A percentile compares a stretch with the other conserved stretches of the same genome.
Conservation (phyloP, 495 filamentous ascomycete species). For the Penicillium samsonianum region DNA sequence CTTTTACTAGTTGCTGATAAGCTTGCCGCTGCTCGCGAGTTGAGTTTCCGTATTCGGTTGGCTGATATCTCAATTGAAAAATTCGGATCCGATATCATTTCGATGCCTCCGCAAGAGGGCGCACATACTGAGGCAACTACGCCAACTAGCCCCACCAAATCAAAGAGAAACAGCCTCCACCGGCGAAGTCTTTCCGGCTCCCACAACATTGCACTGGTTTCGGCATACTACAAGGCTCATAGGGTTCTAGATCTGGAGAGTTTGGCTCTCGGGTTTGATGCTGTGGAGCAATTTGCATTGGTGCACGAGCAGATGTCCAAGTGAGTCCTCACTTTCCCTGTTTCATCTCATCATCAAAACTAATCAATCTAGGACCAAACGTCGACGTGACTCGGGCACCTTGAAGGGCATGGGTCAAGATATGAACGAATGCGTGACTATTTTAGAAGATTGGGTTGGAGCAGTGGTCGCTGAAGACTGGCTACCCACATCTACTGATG, state of each 20-base stretch:
- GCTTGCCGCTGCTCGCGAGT: conserved; percentile 64
- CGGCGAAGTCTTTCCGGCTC: conserved; percentile 29
- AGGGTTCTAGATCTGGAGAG: conserved; percentile 74
- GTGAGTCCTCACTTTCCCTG: conserved; percentile 30
- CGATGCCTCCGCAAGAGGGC: conserved; percentile 28
- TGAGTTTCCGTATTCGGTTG: conserved; percentile 51
- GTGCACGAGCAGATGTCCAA: conserved; percentile 48
- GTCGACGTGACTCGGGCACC: conserved; percentile 37
- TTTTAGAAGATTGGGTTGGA: conserved; percentile 4
- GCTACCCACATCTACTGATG: conserved; percentile 35
- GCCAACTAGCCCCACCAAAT: conserved; percentile 38
- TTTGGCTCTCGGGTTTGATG: conserved; percentile 64
- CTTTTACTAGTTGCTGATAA: conserved; percentile 38
- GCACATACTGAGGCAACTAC: conserved; percentile 23
- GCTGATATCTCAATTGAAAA: conserved; percentile 44
- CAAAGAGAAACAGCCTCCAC: conserved; percentile 28
- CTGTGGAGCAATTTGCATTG: conserved; percentile 60
- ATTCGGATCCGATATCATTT: conserved; percentile 44
- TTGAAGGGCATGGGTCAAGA: conserved; percentile 36
- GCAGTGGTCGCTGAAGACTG: conserved; percentile 11
- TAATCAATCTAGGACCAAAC: conserved; percentile 34
- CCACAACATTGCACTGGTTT: conserved; percentile 11
- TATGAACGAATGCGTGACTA: conserved; percentile 24
- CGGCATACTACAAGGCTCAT: conserved; percentile 50
- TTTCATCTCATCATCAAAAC: background rate